Evolutionary conservation across 495 filamentous ascomycete genomes (phyloP).

Genomic region (Astrocystis sublimbata): DNA sequence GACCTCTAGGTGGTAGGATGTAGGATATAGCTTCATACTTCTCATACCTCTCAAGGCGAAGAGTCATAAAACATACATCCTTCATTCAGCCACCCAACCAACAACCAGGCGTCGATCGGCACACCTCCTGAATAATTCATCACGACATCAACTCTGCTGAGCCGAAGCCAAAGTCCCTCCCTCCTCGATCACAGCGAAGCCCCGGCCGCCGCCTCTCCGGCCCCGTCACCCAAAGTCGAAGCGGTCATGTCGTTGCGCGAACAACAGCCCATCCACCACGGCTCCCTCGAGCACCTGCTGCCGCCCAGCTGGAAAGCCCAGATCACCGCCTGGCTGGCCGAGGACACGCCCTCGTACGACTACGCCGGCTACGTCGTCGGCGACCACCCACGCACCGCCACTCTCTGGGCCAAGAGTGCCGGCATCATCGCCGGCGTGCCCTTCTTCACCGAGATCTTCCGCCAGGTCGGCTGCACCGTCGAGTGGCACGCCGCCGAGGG

Average conservation of each 20-base stretch:
- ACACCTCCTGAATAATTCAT: too few species aligned
- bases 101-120: too few species aligned
- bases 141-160: too few species aligned
- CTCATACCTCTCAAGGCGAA: too few species aligned
- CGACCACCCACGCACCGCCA: constrained; percentile 71
- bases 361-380: constrained; percentile 98
- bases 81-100: too few species aligned
- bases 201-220: too few species aligned
- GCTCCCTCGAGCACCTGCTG: constrained; percentile 77
- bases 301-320: constrained; percentile 79
- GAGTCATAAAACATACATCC: too few species aligned
- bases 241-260: background rate
- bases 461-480: constrained; percentile 83
- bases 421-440: constrained; percentile 90
- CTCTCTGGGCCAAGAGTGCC: constrained; percentile 81
- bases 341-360: constrained; percentile 95
- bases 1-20: too few species aligned
- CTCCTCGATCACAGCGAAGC: too few species aligned
- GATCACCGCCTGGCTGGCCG: constrained; percentile 82
- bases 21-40: too few species aligned
- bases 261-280: constrained; percentile 51
- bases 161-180: too few species aligned
- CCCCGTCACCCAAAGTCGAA: background rate
- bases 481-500: constrained; percentile 88
- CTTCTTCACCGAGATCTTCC: constrained; percentile 94